Base-by-base conservation (phyloP, 139 green algal genomes). In the Chara braunii region DNA sequence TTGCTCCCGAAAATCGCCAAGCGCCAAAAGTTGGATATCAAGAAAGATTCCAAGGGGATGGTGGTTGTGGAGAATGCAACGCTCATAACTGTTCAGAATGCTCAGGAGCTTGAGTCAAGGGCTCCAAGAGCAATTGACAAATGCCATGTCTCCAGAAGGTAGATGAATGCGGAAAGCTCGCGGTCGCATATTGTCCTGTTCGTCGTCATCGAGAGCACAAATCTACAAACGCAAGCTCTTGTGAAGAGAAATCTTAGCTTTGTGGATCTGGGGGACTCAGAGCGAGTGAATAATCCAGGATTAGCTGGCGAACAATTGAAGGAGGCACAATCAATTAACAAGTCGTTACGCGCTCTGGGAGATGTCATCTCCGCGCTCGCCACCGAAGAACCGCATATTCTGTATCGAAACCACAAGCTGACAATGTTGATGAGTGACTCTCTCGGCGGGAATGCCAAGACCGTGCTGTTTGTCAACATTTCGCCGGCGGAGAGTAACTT, bases 291-390 rank as follows among this genome's bases (percentile, higher is more conserved):
- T 84, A 98, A 98, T 86, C 88, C 75, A 4, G 81, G 81, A 12
- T 85, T 80, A 24, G 82, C 73, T 18, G 93, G 92, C 2, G 89
- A 95, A 70, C 85, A 91, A 80, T 81, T 97, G 29, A 97, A 96
- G 31, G 92, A 97, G 79, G 92, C 92, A 26, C 86, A 95, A 77
- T 86, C 91, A 50, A 98, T 99, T 85, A 99, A 99, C 89, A 97
- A 96, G 83, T 91, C 81, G 0, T 82, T 99, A 37, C 88, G 73
- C 0, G 93, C 93, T 23, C 83, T 99, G 23, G 93, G 92, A 12
- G 88, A 97, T 64, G 92, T 98, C 65, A 97, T 97, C 78, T 84
- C 68, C 32, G 89, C 92, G 14, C 81, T 98, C 28, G 89, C 92
- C 26, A 77, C 88, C 65, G 84, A 89, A 53, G 60, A 83, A 64